These are phyloP conservation scores for Malbranchea zuffiana DNA, from an alignment of 2,329 filamentous ascomycete species.

Conservation along the genomic window DNA sequence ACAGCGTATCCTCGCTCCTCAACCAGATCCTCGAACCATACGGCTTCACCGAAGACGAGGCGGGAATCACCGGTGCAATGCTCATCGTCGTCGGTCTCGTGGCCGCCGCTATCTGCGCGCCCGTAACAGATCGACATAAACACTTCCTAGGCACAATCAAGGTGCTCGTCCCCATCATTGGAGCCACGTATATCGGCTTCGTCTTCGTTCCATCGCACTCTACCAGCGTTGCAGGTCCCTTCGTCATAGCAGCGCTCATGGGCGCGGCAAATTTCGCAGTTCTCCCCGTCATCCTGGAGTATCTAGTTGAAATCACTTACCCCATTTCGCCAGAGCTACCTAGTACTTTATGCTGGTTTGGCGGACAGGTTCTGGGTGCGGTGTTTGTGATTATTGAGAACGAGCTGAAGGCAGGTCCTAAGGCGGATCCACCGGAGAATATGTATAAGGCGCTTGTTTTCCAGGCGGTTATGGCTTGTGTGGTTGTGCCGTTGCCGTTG, in stretches of 20 bases:
- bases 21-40: slow-evolving; percentile 86
- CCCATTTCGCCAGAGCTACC: slow-evolving; percentile 79
- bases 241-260: slow-evolving; percentile 61
- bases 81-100: slow-evolving; percentile 83
- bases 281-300: slow-evolving; percentile 76
- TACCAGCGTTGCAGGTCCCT: slow-evolving; percentile 45
- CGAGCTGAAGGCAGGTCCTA: slow-evolving; percentile 47
- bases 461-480: slow-evolving; percentile 58
- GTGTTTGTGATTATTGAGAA: slow-evolving; percentile 76
- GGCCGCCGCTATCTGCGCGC: slow-evolving; percentile 61
- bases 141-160: slow-evolving; percentile 64
- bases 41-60: slow-evolving; percentile 69
- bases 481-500: slow-evolving; percentile 56
- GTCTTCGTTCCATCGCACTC: slow-evolving; percentile 70
- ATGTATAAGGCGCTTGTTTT: slow-evolving; percentile 71
- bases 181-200: slow-evolving; percentile 61
- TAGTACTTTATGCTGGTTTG: slow-evolving; percentile 71
- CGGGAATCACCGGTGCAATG: slow-evolving; percentile 79
- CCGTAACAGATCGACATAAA: slow-evolving; percentile 77
- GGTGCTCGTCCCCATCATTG: slow-evolving; percentile 62
- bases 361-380: slow-evolving; percentile 74
- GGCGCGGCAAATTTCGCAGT: slow-evolving; percentile 72
- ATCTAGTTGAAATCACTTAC: slow-evolving; percentile 74
- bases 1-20: slow-evolving; percentile 73
- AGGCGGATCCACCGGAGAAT: slow-evolving; percentile 51